A percentile compares a stretch with the other conserved stretches of the same genome.
Conservation (phyloP, 768 basidiomycete genomes). For the Rhodotorula toruloides region DNA sequence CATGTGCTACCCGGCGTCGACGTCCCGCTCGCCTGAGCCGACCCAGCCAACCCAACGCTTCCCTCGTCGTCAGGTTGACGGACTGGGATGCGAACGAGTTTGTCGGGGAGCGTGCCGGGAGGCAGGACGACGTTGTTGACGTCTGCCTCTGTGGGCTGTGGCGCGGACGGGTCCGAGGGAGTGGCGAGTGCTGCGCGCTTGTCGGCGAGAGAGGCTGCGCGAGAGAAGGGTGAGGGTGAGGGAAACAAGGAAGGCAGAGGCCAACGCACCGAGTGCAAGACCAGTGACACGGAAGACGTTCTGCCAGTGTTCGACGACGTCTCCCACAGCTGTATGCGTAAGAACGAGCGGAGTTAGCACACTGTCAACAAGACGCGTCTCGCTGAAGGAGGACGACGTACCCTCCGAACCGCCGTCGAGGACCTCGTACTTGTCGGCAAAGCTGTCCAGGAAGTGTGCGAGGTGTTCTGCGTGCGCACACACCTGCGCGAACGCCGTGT, state of each 20-base stretch:
- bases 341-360: accelerated
- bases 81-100: slow-evolving; percentile 33
- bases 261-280: slow-evolving; percentile 33
- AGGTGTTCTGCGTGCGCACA: slow-evolving; percentile 20
- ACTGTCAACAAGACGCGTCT: no score
- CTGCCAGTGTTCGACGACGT: slow-evolving; percentile 42
- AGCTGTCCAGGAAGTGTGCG: slow-evolving; percentile 8
- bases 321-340: slow-evolving; percentile 28
- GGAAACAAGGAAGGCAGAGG: neutral
- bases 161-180: neutral
- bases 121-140: neutral
- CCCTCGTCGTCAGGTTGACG: slow-evolving; percentile 1
- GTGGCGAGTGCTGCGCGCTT: neutral
- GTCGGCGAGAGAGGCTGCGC: slow-evolving; percentile 20
- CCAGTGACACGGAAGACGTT: slow-evolving; percentile 41
- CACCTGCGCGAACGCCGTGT: slow-evolving; percentile 28
- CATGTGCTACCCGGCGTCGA: no score
- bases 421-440: slow-evolving; percentile 26
- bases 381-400: neutral
- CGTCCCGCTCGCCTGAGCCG: neutral
- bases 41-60: no score
- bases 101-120: slow-evolving; percentile 19
- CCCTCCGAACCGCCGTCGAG: slow-evolving; percentile 35
- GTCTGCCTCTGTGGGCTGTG: no score
- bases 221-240: neutral